phyloP scores from a whole-genome alignment of 2,329 filamentous ascomycete genomes.

The Penicillium psychrosexuale region DNA sequence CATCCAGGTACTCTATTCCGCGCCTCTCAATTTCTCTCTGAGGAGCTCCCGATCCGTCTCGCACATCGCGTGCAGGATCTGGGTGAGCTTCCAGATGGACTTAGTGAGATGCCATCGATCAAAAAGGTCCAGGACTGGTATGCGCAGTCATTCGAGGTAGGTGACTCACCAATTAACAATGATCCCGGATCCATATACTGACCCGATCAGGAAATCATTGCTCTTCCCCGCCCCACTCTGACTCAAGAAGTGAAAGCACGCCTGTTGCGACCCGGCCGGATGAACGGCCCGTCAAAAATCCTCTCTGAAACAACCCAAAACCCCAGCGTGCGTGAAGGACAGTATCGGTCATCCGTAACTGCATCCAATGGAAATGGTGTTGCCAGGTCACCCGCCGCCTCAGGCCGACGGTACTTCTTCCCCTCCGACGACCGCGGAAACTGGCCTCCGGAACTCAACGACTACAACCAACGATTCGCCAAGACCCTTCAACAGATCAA shows the following conservation, averaged over 20 bases:
- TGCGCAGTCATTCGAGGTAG: conserved; percentile 96
- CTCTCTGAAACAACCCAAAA: conserved; percentile 83
- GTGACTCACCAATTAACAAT: conserved; percentile 23
- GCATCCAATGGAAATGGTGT: conserved; percentile 49
- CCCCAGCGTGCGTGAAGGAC: conserved; percentile 79
- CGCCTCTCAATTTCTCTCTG: conserved; percentile 95
- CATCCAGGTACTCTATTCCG: conserved; percentile 83
- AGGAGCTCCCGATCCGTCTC: conserved; percentile 94
- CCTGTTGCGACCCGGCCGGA: conserved; percentile 56
- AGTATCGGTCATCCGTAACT: conserved; percentile 60
- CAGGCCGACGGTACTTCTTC: conserved; percentile 74
- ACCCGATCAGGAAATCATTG: conserved; percentile 74
- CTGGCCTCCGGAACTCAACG: conserved; percentile 90
- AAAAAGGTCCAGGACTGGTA: conserved; percentile 97
- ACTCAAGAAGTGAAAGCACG: conserved; percentile 72
- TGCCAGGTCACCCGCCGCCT: conserved; percentile 49
- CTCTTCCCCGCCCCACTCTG: conserved; percentile 73
- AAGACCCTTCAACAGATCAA: conserved; percentile 92
- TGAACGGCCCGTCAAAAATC: conserved; percentile 58
- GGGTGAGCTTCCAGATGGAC: conserved; percentile 83
- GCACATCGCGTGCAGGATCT: conserved; percentile 96
- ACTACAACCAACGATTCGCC: conserved; percentile 90
- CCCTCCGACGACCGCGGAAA: conserved; percentile 82
- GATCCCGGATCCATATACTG: conserved; percentile 15
- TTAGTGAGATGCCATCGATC: conserved; percentile 98